Percentiles rank a stretch among this genome's conserved stretches.
Conservation (phyloP, 192 early-diverging fungal genomes). For the Coemansia sp. region DNA sequence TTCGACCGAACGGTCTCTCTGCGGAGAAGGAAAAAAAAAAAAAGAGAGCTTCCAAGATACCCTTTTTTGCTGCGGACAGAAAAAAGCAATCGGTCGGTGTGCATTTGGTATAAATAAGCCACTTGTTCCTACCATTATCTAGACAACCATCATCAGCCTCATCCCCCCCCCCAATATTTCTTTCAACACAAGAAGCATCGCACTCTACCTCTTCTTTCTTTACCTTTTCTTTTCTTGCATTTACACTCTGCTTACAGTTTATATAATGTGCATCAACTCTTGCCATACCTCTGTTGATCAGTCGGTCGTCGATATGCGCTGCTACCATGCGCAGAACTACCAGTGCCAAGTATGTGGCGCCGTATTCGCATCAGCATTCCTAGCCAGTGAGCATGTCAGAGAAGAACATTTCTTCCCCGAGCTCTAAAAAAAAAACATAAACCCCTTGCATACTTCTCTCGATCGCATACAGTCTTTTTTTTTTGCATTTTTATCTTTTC, state of each 20-base stretch:
- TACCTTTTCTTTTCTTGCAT: background rate
- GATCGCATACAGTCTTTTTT: background rate
- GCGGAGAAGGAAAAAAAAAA: constrained; percentile 2
- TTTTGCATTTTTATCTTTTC: background rate
- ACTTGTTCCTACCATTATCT: background rate
- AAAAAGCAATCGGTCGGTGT: background rate
- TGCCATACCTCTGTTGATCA: constrained; percentile 1
- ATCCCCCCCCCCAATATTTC: background rate
- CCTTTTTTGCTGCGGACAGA: background rate
- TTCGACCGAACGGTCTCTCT: background rate
- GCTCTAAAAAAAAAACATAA: constrained; percentile 23
- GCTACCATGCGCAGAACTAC: constrained; percentile 17
- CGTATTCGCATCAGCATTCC: constrained; percentile 17
- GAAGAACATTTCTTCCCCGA: constrained; percentile 52
- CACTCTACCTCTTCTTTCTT: background rate
- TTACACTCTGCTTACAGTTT: background rate
- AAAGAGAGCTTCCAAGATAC: background rate
- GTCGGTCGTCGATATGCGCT: constrained; percentile 11
- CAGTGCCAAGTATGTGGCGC: constrained; percentile 42
- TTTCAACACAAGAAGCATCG: background rate
- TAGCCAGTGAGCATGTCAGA: constrained; percentile 41
- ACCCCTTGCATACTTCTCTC: background rate
- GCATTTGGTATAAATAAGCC: background rate
- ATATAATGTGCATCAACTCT: background rate
- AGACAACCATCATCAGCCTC: background rate